Evolutionary conservation across 495 filamentous ascomycete species (phyloP).

Genomic region (Geoglossum glabrum): DNA sequence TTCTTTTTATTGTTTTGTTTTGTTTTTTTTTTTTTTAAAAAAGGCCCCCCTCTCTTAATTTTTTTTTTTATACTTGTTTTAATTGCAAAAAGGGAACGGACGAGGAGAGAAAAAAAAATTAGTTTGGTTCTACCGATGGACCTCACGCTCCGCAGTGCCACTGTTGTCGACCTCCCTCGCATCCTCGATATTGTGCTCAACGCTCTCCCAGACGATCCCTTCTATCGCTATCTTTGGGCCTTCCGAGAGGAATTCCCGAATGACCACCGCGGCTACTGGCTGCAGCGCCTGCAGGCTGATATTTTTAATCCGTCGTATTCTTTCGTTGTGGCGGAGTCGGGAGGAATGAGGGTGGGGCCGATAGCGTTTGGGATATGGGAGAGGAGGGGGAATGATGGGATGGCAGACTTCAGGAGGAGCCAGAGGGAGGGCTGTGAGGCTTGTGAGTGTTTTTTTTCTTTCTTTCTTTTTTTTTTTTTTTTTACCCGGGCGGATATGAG

Average conservation of each 20-base stretch:
- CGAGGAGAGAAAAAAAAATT: no score
- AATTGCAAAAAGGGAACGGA: no score
- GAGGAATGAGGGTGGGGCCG: background rate
- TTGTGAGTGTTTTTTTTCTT: background rate
- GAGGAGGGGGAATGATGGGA: background rate
- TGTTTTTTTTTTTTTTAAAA: no score
- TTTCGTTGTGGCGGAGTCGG: background rate
- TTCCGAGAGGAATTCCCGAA: background rate
- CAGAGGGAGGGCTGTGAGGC: background rate
- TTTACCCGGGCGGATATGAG: background rate
- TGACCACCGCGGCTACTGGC: background rate
- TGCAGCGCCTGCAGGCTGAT: background rate
- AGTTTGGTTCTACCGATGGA: no score
- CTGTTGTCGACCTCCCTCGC: background rate
- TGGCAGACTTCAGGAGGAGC: background rate
- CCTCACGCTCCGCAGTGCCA: background rate
- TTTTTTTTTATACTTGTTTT: no score
- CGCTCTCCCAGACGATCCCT: background rate
- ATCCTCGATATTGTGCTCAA: background rate
- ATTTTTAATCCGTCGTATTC: background rate
- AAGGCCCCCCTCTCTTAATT: no score
- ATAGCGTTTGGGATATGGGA: background rate
- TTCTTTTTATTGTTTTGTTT: no score
- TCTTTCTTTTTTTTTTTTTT: background rate
- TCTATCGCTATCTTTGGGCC: background rate